phyloP scores from a whole-genome alignment of 1,284 basidiomycete genomes.

The Takashimella tepidaria region DNA sequence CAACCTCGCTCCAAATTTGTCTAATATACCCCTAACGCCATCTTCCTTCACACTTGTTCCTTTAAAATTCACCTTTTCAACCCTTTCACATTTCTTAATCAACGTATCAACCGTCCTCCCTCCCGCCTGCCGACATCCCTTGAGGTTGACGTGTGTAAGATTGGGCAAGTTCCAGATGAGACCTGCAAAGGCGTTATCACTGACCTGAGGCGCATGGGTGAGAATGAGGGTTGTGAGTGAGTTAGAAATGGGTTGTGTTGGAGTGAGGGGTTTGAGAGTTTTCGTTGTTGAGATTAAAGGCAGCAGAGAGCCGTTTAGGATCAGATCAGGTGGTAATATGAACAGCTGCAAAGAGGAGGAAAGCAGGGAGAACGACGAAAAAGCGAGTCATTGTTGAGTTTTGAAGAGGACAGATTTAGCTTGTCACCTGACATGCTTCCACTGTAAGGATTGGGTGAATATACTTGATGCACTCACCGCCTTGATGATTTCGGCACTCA shows the following conservation, averaged over 20 bases:
- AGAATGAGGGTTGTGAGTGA: constrained; percentile 17
- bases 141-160: constrained; percentile 25
- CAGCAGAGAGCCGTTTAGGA: constrained; percentile 21
- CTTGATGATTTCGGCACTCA: constrained; percentile 17
- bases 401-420: too few relatives aligned
- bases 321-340: constrained; percentile 16
- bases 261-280: constrained; percentile 18
- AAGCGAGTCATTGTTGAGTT: too few relatives aligned
- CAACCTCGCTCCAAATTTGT: constrained; percentile 20
- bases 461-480: too few relatives aligned
- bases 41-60: constrained; percentile 23
- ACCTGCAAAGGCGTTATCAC: constrained; percentile 25
- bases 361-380: background rate
- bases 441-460: too few relatives aligned
- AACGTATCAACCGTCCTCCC: constrained; percentile 17
- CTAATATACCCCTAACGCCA: constrained; percentile 18
- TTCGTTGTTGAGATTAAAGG: constrained; percentile 13
- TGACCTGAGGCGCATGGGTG: constrained; percentile 13
- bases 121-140: constrained; percentile 22
- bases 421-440: too few relatives aligned
- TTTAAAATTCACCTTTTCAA: constrained; percentile 26
- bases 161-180: constrained; percentile 22
- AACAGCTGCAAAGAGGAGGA: constrained; percentile 16
- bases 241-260: background rate
- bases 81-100: constrained; percentile 11